Evolutionary conservation across 257 asterid species (phyloP).

Genomic region (Primulina tabacum): DNA sequence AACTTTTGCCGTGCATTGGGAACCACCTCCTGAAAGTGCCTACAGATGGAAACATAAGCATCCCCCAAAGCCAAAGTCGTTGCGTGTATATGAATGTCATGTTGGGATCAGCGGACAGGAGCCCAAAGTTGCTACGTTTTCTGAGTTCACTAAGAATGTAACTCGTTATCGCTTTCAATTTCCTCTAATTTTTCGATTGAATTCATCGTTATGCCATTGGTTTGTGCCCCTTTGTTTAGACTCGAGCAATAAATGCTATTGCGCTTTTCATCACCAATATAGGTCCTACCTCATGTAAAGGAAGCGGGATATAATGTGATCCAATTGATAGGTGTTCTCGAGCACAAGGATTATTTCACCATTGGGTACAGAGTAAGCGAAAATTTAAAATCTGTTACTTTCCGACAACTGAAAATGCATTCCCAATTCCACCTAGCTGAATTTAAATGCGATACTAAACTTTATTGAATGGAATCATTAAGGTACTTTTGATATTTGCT

Average conservation of each 20-base stretch:
- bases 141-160: conserved; percentile 66
- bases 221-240: conserved; percentile 22
- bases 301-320: conserved; percentile 94
- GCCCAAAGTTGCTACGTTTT: conserved; percentile 65
- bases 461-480: conserved; percentile 1
- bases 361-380: conserved; percentile 84
- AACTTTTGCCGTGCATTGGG: conserved; percentile 94
- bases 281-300: conserved; percentile 90
- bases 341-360: conserved; percentile 91
- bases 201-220: conserved; percentile 1
- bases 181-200: conserved; percentile 8
- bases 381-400: conserved; percentile 13
- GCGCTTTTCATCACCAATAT: conserved; percentile 23
- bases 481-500: conserved; percentile 11
- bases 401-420: conserved; percentile 15
- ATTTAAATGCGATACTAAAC: conserved; percentile 14
- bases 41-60: conserved; percentile 76
- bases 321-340: conserved; percentile 84
- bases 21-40: conserved; percentile 81
- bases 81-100: conserved; percentile 95
- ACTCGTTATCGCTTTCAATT: conserved; percentile 24
- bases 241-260: conserved; percentile 17
- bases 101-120: conserved; percentile 87
- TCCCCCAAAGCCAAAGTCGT: conserved; percentile 73
- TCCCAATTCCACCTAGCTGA: not conserved